These are phyloP conservation scores for Candida taoyuanica DNA, from an alignment of 805 yeast genomes.

Conservation along the genomic window DNA sequence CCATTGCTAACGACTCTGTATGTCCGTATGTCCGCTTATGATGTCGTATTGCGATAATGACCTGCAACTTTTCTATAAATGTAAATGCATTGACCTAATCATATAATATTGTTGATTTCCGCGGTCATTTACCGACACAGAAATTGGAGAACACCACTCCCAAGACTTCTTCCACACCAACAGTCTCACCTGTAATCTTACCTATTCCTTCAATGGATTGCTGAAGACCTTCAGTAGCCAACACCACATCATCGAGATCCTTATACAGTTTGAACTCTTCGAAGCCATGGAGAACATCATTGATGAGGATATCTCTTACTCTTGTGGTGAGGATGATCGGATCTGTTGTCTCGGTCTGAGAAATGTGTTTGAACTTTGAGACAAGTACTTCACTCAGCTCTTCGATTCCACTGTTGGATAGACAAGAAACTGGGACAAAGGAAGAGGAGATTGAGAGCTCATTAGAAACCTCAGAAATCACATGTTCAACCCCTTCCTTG, in stretches of 20 bases:
- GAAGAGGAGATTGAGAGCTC: constrained; percentile 23
- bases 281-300: constrained; percentile 75
- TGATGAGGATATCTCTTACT: constrained; percentile 64
- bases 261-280: constrained; percentile 52
- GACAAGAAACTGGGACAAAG: constrained; percentile 55
- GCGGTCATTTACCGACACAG: constrained; percentile 92
- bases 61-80: too few species aligned
- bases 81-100: too few species aligned
- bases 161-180: constrained; percentile 85
- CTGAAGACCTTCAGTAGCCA: constrained; percentile 73
- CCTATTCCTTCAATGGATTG: constrained; percentile 85
- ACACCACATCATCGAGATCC: constrained; percentile 61
- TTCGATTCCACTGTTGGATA: constrained; percentile 49
- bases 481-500: constrained; percentile 11
- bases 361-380: constrained; percentile 40
- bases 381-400: constrained; percentile 41
- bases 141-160: constrained; percentile 90
- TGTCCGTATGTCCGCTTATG: too few species aligned
- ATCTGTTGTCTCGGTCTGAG: constrained; percentile 47
- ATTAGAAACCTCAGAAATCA: constrained; percentile 23
- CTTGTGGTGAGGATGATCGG: constrained; percentile 74
- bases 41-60: too few species aligned
- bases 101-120: too few species aligned
- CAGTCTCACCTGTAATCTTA: constrained; percentile 82
- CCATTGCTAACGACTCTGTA: too few species aligned